A percentile compares a stretch with the other conserved stretches of the same genome.
Evolutionary conservation across 768 basidiomycete species (phyloP).

Genomic region (Termitomyces sp.): DNA sequence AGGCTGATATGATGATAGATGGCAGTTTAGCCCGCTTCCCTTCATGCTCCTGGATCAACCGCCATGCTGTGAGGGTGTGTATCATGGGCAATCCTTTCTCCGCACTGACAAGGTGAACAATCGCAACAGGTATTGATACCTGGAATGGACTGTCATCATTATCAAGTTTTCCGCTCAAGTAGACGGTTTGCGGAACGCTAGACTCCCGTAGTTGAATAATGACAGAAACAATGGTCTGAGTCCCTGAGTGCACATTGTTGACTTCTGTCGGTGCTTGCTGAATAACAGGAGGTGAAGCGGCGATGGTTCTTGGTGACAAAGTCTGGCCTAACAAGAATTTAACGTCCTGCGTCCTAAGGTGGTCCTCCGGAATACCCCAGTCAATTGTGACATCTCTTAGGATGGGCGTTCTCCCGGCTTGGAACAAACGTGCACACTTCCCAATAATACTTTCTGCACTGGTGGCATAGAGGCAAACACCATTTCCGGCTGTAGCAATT

Average conservation of each 20-base stretch:
- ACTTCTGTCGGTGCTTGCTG: conserved; percentile 32
- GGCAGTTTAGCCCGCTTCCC: conserved; percentile 29
- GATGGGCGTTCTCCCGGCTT: conserved; percentile 42
- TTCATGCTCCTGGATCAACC: conserved; percentile 48
- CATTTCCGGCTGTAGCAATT: conserved; percentile 51
- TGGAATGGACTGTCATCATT: conserved; percentile 25
- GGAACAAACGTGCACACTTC: conserved; percentile 46
- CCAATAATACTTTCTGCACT: conserved; percentile 38
- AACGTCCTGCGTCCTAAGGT: conserved; percentile 13
- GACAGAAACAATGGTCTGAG: conserved; percentile 27
- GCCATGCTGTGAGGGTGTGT: conserved; percentile 50
- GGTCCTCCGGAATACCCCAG: conserved; percentile 36
- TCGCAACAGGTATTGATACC: conserved; percentile 24
- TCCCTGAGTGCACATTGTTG: conserved; percentile 28
- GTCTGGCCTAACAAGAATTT: conserved; percentile 14
- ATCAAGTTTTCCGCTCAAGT: conserved; percentile 29
- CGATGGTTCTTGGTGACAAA: conserved; percentile 15
- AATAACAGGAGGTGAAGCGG: conserved; percentile 22
- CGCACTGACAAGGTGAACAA: conserved; percentile 27
- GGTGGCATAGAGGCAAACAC: conserved; percentile 41
- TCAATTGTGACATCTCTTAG: conserved; percentile 42
- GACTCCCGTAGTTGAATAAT: conserved; percentile 24
- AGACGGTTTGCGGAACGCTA: conserved; percentile 25
- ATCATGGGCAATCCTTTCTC: conserved; percentile 31
- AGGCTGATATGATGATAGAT: conserved; percentile 18